These are phyloP conservation scores for Cercospora zeina DNA, from an alignment of 2,329 filamentous ascomycete genomes.

Conservation along the genomic window DNA sequence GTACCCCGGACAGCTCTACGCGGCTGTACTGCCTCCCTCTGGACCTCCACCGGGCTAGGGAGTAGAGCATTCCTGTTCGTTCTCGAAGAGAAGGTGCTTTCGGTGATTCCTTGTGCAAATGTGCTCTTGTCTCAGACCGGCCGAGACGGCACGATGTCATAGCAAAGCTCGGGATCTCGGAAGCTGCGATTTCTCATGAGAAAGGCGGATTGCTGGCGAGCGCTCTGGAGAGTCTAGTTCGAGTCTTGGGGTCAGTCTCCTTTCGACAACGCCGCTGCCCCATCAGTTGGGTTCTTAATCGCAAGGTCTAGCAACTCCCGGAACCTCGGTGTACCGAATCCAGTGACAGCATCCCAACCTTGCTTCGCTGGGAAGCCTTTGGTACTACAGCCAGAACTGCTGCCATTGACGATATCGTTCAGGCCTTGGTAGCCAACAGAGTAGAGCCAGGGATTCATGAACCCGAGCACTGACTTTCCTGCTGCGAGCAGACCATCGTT, in stretches of 20 bases:
- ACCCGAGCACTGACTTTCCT: constrained; percentile 56
- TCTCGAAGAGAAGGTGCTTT: no score
- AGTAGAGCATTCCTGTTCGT: no score
- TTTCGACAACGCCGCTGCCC: background rate
- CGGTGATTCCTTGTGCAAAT: no score
- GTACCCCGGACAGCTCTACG: no score
- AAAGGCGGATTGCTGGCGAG: no score
- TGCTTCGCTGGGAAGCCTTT: constrained; percentile 35
- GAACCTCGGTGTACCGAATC: constrained; percentile 36
- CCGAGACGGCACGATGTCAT: no score
- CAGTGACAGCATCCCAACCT: constrained; percentile 40
- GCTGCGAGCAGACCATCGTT: constrained; percentile 60
- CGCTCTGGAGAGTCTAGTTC: background rate
- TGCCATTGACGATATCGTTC: constrained; percentile 50
- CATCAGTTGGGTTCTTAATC: background rate
- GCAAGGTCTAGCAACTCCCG: constrained; percentile 6
- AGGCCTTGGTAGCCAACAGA: constrained; percentile 50
- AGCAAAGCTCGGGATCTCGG: no score
- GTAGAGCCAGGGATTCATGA: constrained; percentile 63
- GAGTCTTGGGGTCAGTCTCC: background rate
- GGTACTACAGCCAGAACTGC: constrained; percentile 31
- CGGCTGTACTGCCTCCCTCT: no score
- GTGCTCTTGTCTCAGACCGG: no score
- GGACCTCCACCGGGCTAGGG: no score
- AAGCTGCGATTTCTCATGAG: no score